Evolutionary conservation across 1,139 yeast genomes (phyloP).

Genomic region (Protomyces macrosporus): DNA sequence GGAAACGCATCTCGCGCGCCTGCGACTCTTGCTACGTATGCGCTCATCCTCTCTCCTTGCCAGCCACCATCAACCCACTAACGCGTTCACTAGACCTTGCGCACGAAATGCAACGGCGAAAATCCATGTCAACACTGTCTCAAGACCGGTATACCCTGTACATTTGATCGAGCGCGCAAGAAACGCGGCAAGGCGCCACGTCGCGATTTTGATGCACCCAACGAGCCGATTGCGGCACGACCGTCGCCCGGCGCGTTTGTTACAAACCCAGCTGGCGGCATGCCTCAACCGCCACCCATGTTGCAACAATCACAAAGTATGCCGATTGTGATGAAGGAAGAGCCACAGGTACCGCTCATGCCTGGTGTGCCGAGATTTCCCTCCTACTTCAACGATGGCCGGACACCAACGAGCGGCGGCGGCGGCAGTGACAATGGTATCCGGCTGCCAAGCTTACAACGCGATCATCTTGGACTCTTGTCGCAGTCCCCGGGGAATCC

Average conservation of each 20-base stretch:
- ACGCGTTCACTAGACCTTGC: slow-evolving; percentile 36
- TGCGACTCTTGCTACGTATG: slow-evolving; percentile 43
- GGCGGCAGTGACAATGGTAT: background rate
- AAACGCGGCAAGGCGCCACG: slow-evolving; percentile 23
- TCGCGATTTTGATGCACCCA: background rate
- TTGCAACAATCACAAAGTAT: slow-evolving; percentile 1
- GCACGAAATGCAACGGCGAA: slow-evolving; percentile 16
- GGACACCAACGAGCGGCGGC: background rate
- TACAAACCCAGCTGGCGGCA: background rate
- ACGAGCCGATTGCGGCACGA: background rate
- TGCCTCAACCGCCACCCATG: slow-evolving; percentile 4
- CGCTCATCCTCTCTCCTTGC: slow-evolving; percentile 41
- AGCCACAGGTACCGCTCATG: no score
- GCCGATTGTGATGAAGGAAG: background rate
- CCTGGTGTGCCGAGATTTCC: background rate
- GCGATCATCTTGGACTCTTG: slow-evolving; percentile 3
- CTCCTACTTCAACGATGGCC: background rate
- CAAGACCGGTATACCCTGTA: slow-evolving; percentile 14
- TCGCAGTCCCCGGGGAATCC: background rate
- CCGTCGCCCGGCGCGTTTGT: background rate
- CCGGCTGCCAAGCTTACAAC: background rate
- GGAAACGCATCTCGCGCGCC: slow-evolving; percentile 40
- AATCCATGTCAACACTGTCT: slow-evolving; percentile 16
- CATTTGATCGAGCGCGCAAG: slow-evolving; percentile 16
- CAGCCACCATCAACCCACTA: slow-evolving; percentile 43